Base-by-base conservation (phyloP, 306 rosid genomes). In the Glycine soja region DNA sequence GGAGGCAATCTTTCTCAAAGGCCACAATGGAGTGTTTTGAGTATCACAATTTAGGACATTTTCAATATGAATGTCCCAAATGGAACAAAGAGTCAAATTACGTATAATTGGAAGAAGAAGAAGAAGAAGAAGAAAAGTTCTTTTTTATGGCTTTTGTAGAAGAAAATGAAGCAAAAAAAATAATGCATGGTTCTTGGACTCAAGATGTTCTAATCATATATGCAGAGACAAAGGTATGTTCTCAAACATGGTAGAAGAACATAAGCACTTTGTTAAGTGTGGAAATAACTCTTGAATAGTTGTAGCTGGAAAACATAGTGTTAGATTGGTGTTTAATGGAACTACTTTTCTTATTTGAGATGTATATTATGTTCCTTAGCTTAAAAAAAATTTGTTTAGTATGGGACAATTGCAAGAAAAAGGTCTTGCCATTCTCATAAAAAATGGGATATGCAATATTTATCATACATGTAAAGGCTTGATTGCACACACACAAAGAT, bases 131-230 rank as follows among this genome's bases (percentile, higher is more conserved):
- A n/a, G n/a, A n/a, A n/a, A n/a, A 72, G 6, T 8, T 50, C 8
- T 7, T 71, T 0, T 15, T 71, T 13, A 70, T 70, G 61, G 75
- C 59, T 53, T 4, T 53, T 53, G 19, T 12, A 48, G 59, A 24
- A 70, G 45, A 7, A 11, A 24, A 50, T 3, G 19, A 24, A 24
- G 45, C 3, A 12, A 50, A 71, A 3, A 32, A 6, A 51, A 56
- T 56, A 9, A 51, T 32, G 14, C 32, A 8, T 72, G 62, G 76
- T 72, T 72, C 9, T 51, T 72, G 32, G 63, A 72, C n/a, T 51
- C n/a, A 14, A 34, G 76, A 0, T 72, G 48, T 10, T 72, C 47
- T 13, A 52, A 72, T 72, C 63, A 72, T 51, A 72, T 51, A 48
- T 32, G 48, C 8, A 32, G n/a, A 50, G 32, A 72, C 32, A 51